Conservation (phyloP, 1,284 basidiomycete genomes). For the Fistulinella staudtii region DNA sequence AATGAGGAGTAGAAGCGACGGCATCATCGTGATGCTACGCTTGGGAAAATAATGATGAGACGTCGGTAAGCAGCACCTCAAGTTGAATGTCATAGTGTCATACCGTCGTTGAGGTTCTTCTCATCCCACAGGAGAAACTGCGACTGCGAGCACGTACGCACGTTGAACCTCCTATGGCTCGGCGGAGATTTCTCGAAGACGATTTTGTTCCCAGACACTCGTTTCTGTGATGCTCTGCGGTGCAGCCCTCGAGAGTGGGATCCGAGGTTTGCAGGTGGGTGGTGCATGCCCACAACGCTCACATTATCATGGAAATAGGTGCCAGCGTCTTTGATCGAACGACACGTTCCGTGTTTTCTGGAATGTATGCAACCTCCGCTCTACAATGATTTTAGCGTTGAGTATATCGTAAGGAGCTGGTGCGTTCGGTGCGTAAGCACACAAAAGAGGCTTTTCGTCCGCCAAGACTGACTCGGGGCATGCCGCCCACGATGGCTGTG, state of each 20-base stretch:
- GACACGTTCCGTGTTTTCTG: constrained; percentile 30
- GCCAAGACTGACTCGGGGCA: constrained; percentile 13
- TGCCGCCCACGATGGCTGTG: constrained; percentile 15
- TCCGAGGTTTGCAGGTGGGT: constrained; percentile 27
- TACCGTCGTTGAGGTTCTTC: constrained; percentile 15
- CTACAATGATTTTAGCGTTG: constrained; percentile 11
- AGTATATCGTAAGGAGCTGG: constrained; percentile 21
- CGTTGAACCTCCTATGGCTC: constrained; percentile 22
- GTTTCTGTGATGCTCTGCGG: constrained; percentile 26
- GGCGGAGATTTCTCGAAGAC: constrained; percentile 26
- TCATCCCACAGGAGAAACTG: constrained; percentile 23
- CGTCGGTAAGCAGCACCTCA: constrained; percentile 22
- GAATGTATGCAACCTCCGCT: constrained; percentile 16
- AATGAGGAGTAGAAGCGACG: constrained; percentile 28
- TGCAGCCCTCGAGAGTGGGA: constrained; percentile 16
- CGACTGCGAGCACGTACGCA: constrained; percentile 21
- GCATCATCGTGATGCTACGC: constrained; percentile 33
- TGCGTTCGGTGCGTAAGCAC: constrained; percentile 12
- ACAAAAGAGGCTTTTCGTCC: constrained; percentile 20
- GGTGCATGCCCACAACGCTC: constrained; percentile 21
- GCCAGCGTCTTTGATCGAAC: constrained; percentile 17
- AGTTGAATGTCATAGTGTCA: constrained; percentile 10
- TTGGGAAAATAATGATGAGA: constrained; percentile 23
- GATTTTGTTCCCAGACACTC: constrained; percentile 12
- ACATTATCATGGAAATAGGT: constrained; percentile 12